A percentile compares a stretch with the other conserved stretches of the same genome.
Conservation (phyloP, 345 rosid genomes). For the Nephelium lappaceum region DNA sequence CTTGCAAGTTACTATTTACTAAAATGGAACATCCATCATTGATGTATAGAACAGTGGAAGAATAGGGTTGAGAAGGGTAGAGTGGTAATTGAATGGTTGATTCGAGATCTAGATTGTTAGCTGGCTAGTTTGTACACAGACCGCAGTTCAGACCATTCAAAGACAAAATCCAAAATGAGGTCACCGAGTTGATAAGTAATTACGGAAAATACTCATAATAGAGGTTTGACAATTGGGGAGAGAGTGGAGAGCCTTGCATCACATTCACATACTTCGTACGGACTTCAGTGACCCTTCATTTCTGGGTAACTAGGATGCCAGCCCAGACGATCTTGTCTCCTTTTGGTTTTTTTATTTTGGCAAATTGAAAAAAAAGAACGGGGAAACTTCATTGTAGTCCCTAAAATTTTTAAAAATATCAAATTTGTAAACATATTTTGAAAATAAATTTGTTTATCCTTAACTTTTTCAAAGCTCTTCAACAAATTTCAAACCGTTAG, state of each 20-base stretch:
- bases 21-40: conserved; percentile 10
- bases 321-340: no score
- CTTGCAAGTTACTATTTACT: conserved; percentile 14
- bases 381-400: no score
- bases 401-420: no score
- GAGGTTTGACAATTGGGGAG: conserved; percentile 3
- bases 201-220: conserved; percentile 18
- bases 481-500: no score
- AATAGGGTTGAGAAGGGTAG: not conserved
- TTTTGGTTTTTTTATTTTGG: not conserved
- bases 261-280: not conserved
- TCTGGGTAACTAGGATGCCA: not conserved
- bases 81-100: not conserved
- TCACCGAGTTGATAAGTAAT: conserved; percentile 7
- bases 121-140: conserved; percentile 13
- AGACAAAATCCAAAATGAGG: conserved; percentile 25
- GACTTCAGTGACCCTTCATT: no score
- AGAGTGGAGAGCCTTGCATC: not conserved
- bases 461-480: no score
- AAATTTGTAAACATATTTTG: no score
- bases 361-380: no score
- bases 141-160: not conserved
- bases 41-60: not conserved
- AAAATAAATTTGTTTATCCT: no score
- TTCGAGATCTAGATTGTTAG: conserved; percentile 9